phyloP scores from a whole-genome alignment of 2,329 filamentous ascomycete species.

The Colletotrichum acutatum region DNA sequence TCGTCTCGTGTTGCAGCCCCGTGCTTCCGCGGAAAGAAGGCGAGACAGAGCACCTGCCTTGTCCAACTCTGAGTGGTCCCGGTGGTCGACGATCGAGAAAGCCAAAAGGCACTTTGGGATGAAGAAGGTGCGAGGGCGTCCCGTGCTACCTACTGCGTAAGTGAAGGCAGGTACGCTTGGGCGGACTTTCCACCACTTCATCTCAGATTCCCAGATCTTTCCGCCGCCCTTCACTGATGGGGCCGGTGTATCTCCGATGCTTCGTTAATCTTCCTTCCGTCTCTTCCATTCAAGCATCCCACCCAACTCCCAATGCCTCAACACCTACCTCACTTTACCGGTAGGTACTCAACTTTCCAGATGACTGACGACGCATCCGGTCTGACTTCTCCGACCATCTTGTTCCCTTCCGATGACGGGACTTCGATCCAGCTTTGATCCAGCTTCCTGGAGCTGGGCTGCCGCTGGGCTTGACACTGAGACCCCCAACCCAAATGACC shows the following conservation, averaged over 20 bases:
- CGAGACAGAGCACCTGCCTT: background rate
- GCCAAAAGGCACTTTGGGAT: background rate
- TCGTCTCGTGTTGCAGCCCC: background rate
- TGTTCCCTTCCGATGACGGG: background rate
- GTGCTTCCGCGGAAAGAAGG: conserved; percentile 1
- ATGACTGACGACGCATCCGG: conserved; percentile 7
- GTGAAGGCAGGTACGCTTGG: background rate
- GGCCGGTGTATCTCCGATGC: background rate
- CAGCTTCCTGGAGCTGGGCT: background rate
- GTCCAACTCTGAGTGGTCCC: background rate
- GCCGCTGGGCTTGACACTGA: conserved; percentile 6
- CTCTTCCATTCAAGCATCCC: background rate
- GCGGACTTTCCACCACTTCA: no score
- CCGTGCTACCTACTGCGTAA: no score
- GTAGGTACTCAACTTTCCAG: background rate
- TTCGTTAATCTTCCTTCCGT: background rate
- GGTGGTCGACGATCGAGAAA: background rate
- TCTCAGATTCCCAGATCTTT: background rate
- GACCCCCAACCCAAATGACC: conserved; percentile 19
- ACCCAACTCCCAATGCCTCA: background rate
- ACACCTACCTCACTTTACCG: background rate
- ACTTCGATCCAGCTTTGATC: background rate
- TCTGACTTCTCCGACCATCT: background rate
- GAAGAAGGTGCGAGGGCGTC: background rate
- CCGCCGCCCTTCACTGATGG: background rate